A percentile compares a stretch with the other conserved stretches of the same genome.
phyloP scores from a whole-genome alignment of 192 early-diverging fungal species.

The Coemansia sp. region DNA sequence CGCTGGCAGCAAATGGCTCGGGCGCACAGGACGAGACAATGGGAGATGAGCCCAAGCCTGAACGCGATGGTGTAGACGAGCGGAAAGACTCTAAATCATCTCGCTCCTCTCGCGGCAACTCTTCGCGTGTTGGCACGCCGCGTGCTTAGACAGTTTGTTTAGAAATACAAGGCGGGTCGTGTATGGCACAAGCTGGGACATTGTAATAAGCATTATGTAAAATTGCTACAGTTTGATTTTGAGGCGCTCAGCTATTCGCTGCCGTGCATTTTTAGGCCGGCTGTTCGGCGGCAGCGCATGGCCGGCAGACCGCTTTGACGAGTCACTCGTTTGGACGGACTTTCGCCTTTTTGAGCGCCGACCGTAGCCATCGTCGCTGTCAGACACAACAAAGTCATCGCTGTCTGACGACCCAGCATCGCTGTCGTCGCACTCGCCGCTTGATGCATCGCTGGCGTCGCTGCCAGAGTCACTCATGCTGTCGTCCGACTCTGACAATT shows the following conservation, averaged over 20 bases:
- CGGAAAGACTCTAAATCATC: constrained; percentile 20
- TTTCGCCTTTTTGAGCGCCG: constrained; percentile 7
- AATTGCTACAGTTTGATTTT: constrained; percentile 43
- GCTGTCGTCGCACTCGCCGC: constrained; percentile 6
- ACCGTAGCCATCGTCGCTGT: constrained; percentile 20
- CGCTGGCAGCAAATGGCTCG: constrained; percentile 14
- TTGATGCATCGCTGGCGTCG: neutral
- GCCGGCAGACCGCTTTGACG: neutral
- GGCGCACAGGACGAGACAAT: neutral
- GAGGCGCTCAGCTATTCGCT: constrained; percentile 45
- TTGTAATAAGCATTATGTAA: neutral
- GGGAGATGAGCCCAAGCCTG: constrained; percentile 14
- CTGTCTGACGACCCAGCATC: constrained; percentile 13
- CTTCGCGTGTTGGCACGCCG: constrained; percentile 38
- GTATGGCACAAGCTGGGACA: neutral
- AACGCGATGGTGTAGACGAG: constrained; percentile 19
- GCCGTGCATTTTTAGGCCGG: constrained; percentile 25
- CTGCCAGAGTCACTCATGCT: constrained; percentile 9
- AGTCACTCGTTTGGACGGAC: neutral
- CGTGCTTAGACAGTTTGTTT: constrained; percentile 14
- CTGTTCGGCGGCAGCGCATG: neutral
- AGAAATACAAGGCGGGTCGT: neutral
- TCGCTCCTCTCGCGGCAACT: constrained; percentile 28
- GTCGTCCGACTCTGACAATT: neutral
- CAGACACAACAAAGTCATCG: constrained; percentile 32